phyloP scores from a whole-genome alignment of 768 basidiomycete species.

The Mycena latifolia region DNA sequence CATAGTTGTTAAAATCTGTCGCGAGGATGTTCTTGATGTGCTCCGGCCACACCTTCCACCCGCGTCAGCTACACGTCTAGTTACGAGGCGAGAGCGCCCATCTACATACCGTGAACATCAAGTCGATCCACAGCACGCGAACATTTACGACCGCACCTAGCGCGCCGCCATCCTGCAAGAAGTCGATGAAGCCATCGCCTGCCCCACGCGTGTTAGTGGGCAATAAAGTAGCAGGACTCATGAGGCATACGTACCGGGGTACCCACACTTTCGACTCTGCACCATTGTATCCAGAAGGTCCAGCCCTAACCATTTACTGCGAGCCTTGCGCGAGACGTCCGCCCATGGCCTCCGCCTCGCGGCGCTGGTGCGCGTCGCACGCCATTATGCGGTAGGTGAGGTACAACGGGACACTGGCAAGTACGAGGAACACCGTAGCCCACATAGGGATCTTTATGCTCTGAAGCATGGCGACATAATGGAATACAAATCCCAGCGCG shows the following conservation, averaged over 20 bases:
- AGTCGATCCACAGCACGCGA: constrained; percentile 36
- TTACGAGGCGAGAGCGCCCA: too few species aligned
- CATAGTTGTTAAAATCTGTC: constrained; percentile 44
- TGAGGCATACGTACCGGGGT: constrained; percentile 42
- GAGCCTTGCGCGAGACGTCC: constrained; percentile 40
- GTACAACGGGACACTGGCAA: constrained; percentile 29
- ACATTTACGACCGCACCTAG: constrained; percentile 34
- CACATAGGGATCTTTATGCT: constrained; percentile 7
- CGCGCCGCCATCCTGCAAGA: not conserved
- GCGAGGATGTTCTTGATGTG: constrained; percentile 42
- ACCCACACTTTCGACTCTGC: constrained; percentile 43
- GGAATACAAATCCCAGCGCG: constrained; percentile 15
- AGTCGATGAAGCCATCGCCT: constrained; percentile 25
- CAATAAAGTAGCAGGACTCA: not conserved
- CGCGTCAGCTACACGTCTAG: not conserved
- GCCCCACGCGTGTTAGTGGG: not conserved
- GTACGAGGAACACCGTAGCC: constrained; percentile 13
- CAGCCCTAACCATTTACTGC: constrained; percentile 33
- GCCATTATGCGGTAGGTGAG: constrained; percentile 7
- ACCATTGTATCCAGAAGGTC: constrained; percentile 40
- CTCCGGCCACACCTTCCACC: constrained; percentile 32
- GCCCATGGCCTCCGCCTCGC: constrained; percentile 38
- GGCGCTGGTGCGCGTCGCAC: constrained; percentile 13
- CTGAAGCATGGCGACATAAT: constrained; percentile 3
- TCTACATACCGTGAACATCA: constrained; percentile 35